These are phyloP conservation scores for Globisporangium cylindrosporum DNA, from an alignment of 352 stramenopile genomes.

Conservation along the genomic window DNA sequence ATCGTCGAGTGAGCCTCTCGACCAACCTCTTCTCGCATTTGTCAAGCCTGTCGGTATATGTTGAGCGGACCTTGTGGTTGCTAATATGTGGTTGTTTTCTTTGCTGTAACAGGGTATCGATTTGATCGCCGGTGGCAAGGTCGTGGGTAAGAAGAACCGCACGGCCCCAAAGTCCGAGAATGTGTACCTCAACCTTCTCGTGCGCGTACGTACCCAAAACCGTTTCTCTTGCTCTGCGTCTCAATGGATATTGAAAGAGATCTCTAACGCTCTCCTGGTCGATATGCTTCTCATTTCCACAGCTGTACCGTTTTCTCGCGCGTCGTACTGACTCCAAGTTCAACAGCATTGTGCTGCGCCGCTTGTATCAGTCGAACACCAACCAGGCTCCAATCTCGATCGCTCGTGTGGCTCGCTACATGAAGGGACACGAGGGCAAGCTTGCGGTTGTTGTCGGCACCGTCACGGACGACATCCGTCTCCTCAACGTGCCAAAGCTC, in stretches of 20 bases:
- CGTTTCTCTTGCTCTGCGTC: no score
- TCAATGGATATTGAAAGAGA: slow-evolving; percentile 28
- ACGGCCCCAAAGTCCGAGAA: slow-evolving; percentile 98
- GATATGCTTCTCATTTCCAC: not conserved
- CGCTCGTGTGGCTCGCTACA: slow-evolving; percentile 95
- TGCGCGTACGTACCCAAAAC: slow-evolving; percentile 60
- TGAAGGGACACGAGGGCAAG: slow-evolving; percentile 99
- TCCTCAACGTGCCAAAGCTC: slow-evolving; percentile 96
- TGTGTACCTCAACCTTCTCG: slow-evolving; percentile 99
- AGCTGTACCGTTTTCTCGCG: slow-evolving; percentile 96
- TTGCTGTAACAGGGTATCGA: slow-evolving; percentile 94
- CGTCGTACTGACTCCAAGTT: slow-evolving; percentile 99
- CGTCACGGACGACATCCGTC: slow-evolving; percentile 99
- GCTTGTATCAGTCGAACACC: slow-evolving; percentile 99
- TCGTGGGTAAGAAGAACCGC: slow-evolving; percentile 97
- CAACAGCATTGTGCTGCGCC: slow-evolving; percentile 97
- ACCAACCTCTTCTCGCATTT: not conserved
- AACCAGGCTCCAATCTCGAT: slow-evolving; percentile 98
- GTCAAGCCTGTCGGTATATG: not conserved
- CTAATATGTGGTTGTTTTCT: slow-evolving; percentile 6
- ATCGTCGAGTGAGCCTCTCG: not conserved
- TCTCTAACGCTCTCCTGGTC: not conserved
- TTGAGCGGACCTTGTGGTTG: not conserved
- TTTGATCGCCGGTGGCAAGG: slow-evolving; percentile 98
- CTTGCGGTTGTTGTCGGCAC: slow-evolving; percentile 98